Base-by-base conservation (phyloP, 2,329 filamentous ascomycete genomes). In the Botrytis aclada region DNA sequence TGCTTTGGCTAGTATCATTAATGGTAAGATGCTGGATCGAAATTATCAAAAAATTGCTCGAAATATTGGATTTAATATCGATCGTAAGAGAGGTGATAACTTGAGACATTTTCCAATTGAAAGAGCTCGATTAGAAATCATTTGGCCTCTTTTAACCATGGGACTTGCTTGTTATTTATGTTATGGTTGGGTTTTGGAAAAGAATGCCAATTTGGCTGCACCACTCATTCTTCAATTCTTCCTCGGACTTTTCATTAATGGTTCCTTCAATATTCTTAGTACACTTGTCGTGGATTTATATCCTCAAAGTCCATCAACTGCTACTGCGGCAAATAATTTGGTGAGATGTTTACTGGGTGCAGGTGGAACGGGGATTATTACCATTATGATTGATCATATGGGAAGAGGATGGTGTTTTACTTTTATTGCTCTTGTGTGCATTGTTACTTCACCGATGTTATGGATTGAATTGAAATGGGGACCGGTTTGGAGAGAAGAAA, bases 11-110 rank as follows among this genome's bases (percentile, higher is more conserved):
- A 87, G 71, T 85, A 89, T 79, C 39, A 79, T 81, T n/a, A 87
- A 88, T 74, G 91, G 93, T 8, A 81, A 81, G 47, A 74, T 89
- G 14, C 80, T 90, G 0, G 89, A 91, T 67, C 72, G 88, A 85
- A 94, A 94, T 80, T 97, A 93, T 80, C 86, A 89, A 10, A 87
- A 91, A 56, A 86, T 90, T 64, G 92, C 92, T 1, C 85, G 83
- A 66, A 85, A 86, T 45, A 83, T 90, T 25, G 89, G 89, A 9
- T 84, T 94, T 73, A 82, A 84, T 3, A 87, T 93, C 75, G 87
- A 88, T 74, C 86, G 84, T 73, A 89, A 87, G 75, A 87, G 88
- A 51, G 83, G 81, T 10, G 79, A 81, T 58, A 77, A 82, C 72
- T 74, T 82, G 51, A 67, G 76, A 18, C 69, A 81, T 54, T 82